phyloP scores from a whole-genome alignment of 1,284 basidiomycete genomes.

The Phellinidium pouzarii region DNA sequence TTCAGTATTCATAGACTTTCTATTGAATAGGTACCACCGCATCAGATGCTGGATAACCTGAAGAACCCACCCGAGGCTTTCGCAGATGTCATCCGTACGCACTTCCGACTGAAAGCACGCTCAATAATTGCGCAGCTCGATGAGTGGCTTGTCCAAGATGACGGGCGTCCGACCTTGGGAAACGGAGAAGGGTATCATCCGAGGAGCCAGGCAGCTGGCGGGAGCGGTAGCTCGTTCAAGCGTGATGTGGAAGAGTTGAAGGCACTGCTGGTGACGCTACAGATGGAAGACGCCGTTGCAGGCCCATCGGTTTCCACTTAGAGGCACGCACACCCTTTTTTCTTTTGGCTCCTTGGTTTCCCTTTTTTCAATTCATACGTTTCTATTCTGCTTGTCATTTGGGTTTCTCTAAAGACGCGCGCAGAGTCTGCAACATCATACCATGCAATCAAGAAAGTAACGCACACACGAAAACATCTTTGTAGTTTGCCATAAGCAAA shows the following conservation, averaged over 20 bases:
- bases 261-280: constrained; percentile 42
- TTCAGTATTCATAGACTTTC: constrained; percentile 4
- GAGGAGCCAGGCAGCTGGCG: constrained; percentile 27
- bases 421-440: neutral
- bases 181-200: constrained; percentile 44
- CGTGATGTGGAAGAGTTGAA: constrained; percentile 69
- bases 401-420: neutral
- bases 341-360: neutral
- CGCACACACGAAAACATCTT: neutral
- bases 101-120: constrained; percentile 80
- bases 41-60: constrained; percentile 79
- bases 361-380: neutral
- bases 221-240: constrained; percentile 50
- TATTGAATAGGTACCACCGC: neutral
- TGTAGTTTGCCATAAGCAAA: no score
- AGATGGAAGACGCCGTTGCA: constrained; percentile 14
- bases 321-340: neutral
- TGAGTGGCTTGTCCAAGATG: constrained; percentile 68
- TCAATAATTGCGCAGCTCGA: constrained; percentile 71
- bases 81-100: constrained; percentile 76
- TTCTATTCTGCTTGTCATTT: neutral
- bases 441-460: neutral
- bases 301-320: constrained; percentile 4
- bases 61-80: constrained; percentile 78
- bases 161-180: constrained; percentile 46